phyloP scores from a whole-genome alignment of 352 stramenopile genomes.

The Phytopythium litorale region DNA sequence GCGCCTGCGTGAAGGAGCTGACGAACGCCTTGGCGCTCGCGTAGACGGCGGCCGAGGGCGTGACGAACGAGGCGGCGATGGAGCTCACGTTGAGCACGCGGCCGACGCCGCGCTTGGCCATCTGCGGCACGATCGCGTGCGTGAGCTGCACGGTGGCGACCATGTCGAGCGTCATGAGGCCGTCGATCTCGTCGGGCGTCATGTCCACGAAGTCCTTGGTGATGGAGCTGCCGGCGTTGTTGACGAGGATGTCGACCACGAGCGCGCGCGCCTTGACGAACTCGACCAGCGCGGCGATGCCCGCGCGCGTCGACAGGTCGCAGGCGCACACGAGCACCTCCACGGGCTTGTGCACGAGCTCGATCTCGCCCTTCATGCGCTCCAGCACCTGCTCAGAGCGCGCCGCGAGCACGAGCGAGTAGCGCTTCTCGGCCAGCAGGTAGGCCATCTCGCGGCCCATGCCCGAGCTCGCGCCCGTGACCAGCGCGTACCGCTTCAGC shows the following conservation, averaged over 20 bases:
- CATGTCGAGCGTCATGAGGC: conserved; percentile 70
- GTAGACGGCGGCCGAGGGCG: conserved; percentile 74
- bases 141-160: conserved; percentile 58
- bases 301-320: conserved; percentile 46
- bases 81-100: conserved; percentile 84
- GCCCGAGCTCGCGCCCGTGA: conserved; percentile 73
- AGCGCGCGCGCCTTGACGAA: conserved; percentile 55
- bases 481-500: conserved; percentile 53
- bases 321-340: conserved; percentile 55
- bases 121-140: conserved; percentile 60
- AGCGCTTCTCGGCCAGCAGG: conserved; percentile 73
- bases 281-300: conserved; percentile 52
- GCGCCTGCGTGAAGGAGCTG: conserved; percentile 65
- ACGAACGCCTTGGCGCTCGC: conserved; percentile 75
- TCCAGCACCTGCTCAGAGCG: conserved; percentile 56
- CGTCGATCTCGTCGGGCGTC: conserved; percentile 37
- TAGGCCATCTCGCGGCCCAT: conserved; percentile 80
- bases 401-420: conserved; percentile 68
- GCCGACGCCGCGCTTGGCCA: conserved; percentile 61
- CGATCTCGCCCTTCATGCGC: conserved; percentile 69
- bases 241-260: conserved; percentile 82
- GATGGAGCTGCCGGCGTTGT: conserved; percentile 60
- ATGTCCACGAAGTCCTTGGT: conserved; percentile 42
- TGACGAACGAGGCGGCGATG: conserved; percentile 35
- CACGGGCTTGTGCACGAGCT: conserved; percentile 60